Evolutionary conservation across 2,329 filamentous ascomycete species (phyloP), one percentile per base, ranked within the genome.

Genomic region (Ceratocystis eucalypticola): DNA sequence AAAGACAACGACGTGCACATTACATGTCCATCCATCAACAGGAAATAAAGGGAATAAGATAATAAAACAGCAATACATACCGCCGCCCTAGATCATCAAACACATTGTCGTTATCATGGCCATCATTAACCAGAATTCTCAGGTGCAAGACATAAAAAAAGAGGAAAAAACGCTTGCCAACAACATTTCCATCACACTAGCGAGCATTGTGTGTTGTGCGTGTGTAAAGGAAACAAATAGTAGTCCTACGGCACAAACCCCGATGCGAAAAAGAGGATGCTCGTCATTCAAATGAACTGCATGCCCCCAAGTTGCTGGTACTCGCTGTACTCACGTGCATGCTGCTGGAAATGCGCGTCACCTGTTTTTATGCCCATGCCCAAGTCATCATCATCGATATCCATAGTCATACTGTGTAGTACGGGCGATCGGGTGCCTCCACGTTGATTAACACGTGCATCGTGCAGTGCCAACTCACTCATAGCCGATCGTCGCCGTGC

Each of bases 371-470:
- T 22, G 46, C 7, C n/a, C 28, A 45, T 45, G n/a, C 17, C 5
- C 15, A 30, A 63, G 41, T 63, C 28, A 12, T 63, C 28, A 12
- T 63, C 46, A 45, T 46, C 61, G 61, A 17, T 63, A 48, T 67
- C 65, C 65, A 66, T 59, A 25, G 62, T 61, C 65, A 66, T 63
- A 48, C 17, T n/a, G 15, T 30, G n/a, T 44, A 25, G 46, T 22
- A 61, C 3, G 37, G 30, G 25, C 44, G 44, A 25, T 45, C 28
- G 44, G 6, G n/a, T 28, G 5, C 37, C 37, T 41, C 25, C 8
- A n/a, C 22, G 25, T 15, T 50, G 48, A 41, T 67, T 63, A 5
- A 59, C 41, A 28, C 61, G 61, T 20, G 59, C 33, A 25, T 62
- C 61, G 6, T 67, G 65, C 44, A 48, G 25, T 10, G 20, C 41